phyloP scores from a whole-genome alignment of 2,329 filamentous ascomycete species.

The Esteya vermicola region DNA sequence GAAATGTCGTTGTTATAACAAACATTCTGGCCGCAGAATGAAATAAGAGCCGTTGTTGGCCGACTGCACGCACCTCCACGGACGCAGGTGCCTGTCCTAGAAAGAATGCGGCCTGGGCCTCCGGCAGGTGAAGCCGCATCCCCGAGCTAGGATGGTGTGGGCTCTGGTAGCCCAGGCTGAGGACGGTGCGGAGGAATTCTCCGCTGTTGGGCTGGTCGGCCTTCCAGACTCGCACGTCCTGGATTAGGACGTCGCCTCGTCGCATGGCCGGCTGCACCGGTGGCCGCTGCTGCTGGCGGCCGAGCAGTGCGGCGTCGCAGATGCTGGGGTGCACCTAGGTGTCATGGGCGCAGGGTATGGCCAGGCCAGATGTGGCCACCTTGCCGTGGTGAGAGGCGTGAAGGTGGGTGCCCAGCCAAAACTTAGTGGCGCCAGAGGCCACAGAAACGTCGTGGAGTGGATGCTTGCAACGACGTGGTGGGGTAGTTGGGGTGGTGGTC shows the following conservation, averaged over 20 bases:
- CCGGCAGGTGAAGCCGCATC: no score
- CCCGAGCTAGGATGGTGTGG: no score
- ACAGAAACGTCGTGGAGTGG: constrained; percentile 20
- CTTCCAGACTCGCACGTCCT: constrained; percentile 49
- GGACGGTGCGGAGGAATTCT: constrained; percentile 36
- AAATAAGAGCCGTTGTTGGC: no score
- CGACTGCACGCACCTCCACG: no score
- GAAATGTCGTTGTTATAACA: no score
- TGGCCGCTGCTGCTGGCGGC: constrained; percentile 2
- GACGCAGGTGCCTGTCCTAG: no score
- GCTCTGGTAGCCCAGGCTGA: constrained; percentile 22
- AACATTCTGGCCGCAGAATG: no score
- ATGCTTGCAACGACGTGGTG: constrained; percentile 25
- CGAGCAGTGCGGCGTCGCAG: background rate
- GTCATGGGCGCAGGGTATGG: no score
- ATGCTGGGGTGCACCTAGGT: constrained; percentile 12
- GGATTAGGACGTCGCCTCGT: constrained; percentile 27
- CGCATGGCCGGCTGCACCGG: constrained; percentile 4
- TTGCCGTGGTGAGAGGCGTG: no score
- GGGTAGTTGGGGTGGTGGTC: constrained; percentile 20
- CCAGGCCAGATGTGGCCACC: no score
- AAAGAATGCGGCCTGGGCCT: no score
- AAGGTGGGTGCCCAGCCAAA: constrained; percentile 26
- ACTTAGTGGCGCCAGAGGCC: constrained; percentile 23
- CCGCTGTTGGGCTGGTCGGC: constrained; percentile 46